phyloP scores from a whole-genome alignment of 306 rosid genomes.

The Oemleria cerasiformis region DNA sequence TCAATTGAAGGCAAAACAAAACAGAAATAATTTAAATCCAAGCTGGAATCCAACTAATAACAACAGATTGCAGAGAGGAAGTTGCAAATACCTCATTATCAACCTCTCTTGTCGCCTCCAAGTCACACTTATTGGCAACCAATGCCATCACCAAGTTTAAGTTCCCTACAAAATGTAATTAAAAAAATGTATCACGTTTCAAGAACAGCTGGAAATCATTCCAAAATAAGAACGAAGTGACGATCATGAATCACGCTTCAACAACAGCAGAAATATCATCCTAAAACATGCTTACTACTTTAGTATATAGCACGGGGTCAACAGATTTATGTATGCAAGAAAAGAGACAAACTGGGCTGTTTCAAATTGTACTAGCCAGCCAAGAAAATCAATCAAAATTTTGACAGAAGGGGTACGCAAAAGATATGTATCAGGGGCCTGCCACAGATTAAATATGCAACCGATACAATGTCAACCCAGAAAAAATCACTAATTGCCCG shows the following conservation, averaged over 20 bases:
- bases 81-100: constrained; percentile 50
- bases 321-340: background rate
- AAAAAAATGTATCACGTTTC: background rate
- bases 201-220: background rate
- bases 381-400: background rate
- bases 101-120: constrained; percentile 68
- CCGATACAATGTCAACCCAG: background rate
- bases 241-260: background rate
- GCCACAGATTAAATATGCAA: background rate
- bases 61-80: background rate
- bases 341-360: background rate
- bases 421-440: background rate
- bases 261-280: background rate
- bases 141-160: constrained; percentile 69
- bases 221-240: background rate
- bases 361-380: constrained; percentile 2
- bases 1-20: background rate
- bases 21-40: background rate
- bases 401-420: background rate
- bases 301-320: background rate
- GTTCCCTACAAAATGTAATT: constrained; percentile 41
- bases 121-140: constrained; percentile 73
- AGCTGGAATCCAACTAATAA: background rate
- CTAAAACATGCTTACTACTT: background rate
- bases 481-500: background rate